Evolutionary conservation across 1,284 basidiomycete genomes (phyloP), one percentile per base, ranked within the genome.

Genomic region (Vanrija humicola): DNA sequence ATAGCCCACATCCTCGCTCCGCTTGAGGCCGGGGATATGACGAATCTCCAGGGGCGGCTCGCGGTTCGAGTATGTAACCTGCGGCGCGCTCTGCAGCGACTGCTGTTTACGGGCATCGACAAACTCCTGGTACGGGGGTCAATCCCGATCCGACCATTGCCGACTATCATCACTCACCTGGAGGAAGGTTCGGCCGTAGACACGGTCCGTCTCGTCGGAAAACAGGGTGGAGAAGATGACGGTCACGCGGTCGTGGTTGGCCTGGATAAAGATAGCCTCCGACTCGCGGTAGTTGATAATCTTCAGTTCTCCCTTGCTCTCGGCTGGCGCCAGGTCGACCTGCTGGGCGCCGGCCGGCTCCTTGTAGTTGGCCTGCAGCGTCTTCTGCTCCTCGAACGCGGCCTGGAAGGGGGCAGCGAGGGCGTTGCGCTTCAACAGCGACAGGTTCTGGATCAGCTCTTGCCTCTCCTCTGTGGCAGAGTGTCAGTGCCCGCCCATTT

Each of bases 141-240:
- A 45, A 40, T 14, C 46, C 16, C 18, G 25, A 18, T 12, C 38
- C 10, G 48, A 12, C 25, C 2, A 5, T 28, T 21, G 38, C 14
- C 19, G n/a, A 28, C 28, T 28, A 46, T 28, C 15, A n/a, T 23
- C 45, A 19, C 82, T 62, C 61, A 90, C 91, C 82, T 98, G 96
- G 58, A 99, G 79, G 80, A 99, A 99, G 6, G 98, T 89, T 70
- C 93, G 93, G 23, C 96, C 96, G 73, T 93, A 91, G 50, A 98
- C 90, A 54, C 92, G 84, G 78, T 99, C 96, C 6, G 95, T 97
- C 77, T 99, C 96, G 68, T 98, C 96, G 67, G 89, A 84, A 80
- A 99, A 99, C 45, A 93, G 83, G 12, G 96, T 99, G 5, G 89
- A 93, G 78, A 99, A 98, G 68, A 98, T 90, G 55, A 98, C 91